Evolutionary conservation across 768 basidiomycete genomes (phyloP), one percentile per base, ranked within the genome.

Genomic region (Amanita inopinata): DNA sequence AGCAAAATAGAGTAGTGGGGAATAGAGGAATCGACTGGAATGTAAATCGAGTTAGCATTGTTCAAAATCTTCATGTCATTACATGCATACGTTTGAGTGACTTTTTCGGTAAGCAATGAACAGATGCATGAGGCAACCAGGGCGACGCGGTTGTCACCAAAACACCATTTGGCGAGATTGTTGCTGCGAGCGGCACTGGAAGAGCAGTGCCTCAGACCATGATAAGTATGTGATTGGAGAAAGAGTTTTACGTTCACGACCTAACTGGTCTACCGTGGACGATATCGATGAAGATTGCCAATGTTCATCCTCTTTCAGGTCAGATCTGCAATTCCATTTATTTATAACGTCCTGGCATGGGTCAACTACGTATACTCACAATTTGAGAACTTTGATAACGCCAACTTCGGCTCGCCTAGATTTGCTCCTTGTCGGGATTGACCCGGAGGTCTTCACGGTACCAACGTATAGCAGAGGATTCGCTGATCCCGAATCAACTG

Each of bases 181-280:
- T 58, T 11, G 72, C 69, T 46, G 65, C 69, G 19, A 78, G 54
- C 3, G 83, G 80, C 44, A 82, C 84, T 88, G 47, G 11, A 37
- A 9, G 33, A 43, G 46, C 30, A 42, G 10, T 24, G 25, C 17
- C 7, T 3, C 2, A 51, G 30, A 50, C 31, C 17, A 44, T 31
- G 27, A 25, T 42, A 34, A 37, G 17, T 15, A 18, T 37, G 40
- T 19, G 18, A 4, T 30, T 25, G 30, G 17, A 4, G n/a, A 41
- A 23, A 27, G 18, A 31, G 38, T 52, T 73, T 58, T 53, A 80
- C 80, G 57, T 47, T 80, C 69, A 61, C 64, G 66, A 12, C 76
- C 74, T 6, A 62, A 57, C 33, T 56, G 60, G 15, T 63, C 60
- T 1, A 58, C 47, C 17, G 72, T 58, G 5, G 68, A 67, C 47